Evolutionary conservation across 1,284 basidiomycete species (phyloP).

Genomic region (Boletus hoseneyae): DNA sequence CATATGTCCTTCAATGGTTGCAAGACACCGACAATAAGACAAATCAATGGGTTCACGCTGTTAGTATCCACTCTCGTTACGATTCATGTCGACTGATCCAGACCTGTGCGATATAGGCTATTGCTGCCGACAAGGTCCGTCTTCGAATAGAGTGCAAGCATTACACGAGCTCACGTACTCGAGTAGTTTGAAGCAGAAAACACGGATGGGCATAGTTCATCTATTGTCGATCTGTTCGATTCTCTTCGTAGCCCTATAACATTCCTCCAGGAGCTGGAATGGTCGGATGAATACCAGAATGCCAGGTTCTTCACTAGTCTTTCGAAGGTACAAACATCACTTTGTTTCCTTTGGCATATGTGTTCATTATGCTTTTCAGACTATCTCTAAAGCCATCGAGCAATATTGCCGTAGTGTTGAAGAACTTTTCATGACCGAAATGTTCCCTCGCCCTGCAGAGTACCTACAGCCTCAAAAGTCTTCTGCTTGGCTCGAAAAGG

Average conservation of each 20-base stretch:
- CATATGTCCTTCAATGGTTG: slow-evolving; percentile 89
- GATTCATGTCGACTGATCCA: slow-evolving; percentile 4
- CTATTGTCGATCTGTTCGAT: slow-evolving; percentile 94
- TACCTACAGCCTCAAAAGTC: slow-evolving; percentile 79
- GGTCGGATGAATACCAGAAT: slow-evolving; percentile 88
- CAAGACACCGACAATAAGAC: slow-evolving; percentile 89
- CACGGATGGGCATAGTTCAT: slow-evolving; percentile 86
- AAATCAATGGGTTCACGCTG: slow-evolving; percentile 89
- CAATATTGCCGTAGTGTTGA: slow-evolving; percentile 90
- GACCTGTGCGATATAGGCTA: slow-evolving; percentile 50
- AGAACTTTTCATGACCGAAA: slow-evolving; percentile 87
- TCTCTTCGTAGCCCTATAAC: slow-evolving; percentile 89
- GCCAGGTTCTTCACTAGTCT: slow-evolving; percentile 88
- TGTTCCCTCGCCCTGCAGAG: slow-evolving; percentile 83
- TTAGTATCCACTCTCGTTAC: slow-evolving; percentile 37
- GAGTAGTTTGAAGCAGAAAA: slow-evolving; percentile 82
- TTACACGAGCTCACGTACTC: slow-evolving; percentile 9
- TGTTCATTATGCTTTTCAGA: slow-evolving; percentile 46
- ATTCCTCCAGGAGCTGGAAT: slow-evolving; percentile 86
- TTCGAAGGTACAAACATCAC: slow-evolving; percentile 58
- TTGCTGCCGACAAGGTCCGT: slow-evolving; percentile 81
- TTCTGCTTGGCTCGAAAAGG: slow-evolving; percentile 94
- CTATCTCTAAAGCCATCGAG: slow-evolving; percentile 87
- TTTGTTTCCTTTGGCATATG: neutral
- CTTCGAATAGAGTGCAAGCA: neutral